phyloP scores from a whole-genome alignment of 2,329 filamentous ascomycete species.

The Aureobasidium sp. region DNA sequence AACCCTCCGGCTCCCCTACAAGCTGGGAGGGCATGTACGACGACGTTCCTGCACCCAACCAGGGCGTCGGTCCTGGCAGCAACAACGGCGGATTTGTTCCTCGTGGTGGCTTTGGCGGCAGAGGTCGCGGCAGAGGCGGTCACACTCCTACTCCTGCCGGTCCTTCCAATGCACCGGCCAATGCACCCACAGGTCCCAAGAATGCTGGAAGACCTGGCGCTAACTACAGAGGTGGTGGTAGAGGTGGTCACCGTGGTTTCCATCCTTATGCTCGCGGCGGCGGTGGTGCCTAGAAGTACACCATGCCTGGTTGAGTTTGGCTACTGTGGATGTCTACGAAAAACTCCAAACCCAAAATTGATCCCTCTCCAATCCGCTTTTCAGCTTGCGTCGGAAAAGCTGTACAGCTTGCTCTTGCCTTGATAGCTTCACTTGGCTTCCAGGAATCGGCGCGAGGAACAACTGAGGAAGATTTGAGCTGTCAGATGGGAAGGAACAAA shows the following conservation, averaged over 20 bases:
- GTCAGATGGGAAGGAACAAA: not conserved
- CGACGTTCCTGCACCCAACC: slow-evolving; percentile 72
- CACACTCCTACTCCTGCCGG: slow-evolving; percentile 28
- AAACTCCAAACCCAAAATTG: not conserved
- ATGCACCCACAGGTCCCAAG: slow-evolving; percentile 90
- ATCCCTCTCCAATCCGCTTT: not conserved
- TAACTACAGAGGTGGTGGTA: slow-evolving; percentile 86
- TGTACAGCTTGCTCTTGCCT: not conserved
- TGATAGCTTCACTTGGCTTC: not conserved
- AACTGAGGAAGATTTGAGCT: not conserved
- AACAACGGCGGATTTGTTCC: slow-evolving; percentile 26
- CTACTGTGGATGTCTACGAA: not conserved
- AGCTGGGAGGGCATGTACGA: slow-evolving; percentile 99
- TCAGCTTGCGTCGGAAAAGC: not conserved
- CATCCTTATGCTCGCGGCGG: slow-evolving; percentile 59
- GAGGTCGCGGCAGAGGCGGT: slow-evolving; percentile 34
- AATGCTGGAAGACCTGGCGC: slow-evolving; percentile 87
- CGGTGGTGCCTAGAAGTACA: slow-evolving; percentile 13
- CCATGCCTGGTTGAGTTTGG: not conserved
- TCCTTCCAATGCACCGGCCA: slow-evolving; percentile 55
- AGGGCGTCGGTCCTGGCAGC: slow-evolving; percentile 33
- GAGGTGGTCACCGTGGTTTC: slow-evolving; percentile 65
- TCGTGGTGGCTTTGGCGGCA: slow-evolving; percentile 34
- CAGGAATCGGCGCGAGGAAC: not conserved
- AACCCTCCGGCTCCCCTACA: slow-evolving; percentile 59